Evolutionary conservation across 305 asterid species (phyloP), one percentile per base, ranked within the genome.

Genomic region (Fraxinus ornus): DNA sequence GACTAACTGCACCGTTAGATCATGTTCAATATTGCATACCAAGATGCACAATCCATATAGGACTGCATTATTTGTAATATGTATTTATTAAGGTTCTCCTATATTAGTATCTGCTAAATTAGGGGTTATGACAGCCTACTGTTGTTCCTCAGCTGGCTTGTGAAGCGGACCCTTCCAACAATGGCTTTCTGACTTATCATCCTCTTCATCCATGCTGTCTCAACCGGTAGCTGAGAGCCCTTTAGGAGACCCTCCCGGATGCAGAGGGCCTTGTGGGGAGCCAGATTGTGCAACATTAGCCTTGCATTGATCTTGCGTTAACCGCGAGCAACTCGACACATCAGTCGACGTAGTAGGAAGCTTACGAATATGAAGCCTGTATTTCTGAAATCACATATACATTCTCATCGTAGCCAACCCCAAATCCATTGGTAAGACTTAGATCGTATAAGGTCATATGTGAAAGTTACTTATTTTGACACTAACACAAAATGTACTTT

Each of bases 341-440:
- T 44, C 52, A 36, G 32, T 19, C 21, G 44, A 36, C 0, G 17
- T 7, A 36, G 36, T 49, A 2, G 79, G 79, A 47, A 76, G 37
- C 35, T 47, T 22, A 15, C 79, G 55, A n/a, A 76, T 41, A 15
- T 76, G 79, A 76, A 76, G 79, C 60, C 68, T 22, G 35, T 76
- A 76, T 44, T 76, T 76, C 79, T 76, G 79, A 70, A 70, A 70
- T 30, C 28, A 15, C 33, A 22, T 33, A 30, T 5, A 78, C 78
- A 75, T 28, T 26, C 73, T 24, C 28, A 57, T 57, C 3, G 0
- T 57, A 19, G 24, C 26, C 1, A n/a, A 57, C 66, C 26, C 3
- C 24, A 19, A n/a, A 57, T 57, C 2, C 66, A 57, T 57, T 57
- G 66, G 26, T 57, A 66, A 66, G 73, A 24, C 36, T 8, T 24